Base-by-base conservation (phyloP, 2,329 filamentous ascomycete genomes). In the Trichoderma citrinoviride region DNA sequence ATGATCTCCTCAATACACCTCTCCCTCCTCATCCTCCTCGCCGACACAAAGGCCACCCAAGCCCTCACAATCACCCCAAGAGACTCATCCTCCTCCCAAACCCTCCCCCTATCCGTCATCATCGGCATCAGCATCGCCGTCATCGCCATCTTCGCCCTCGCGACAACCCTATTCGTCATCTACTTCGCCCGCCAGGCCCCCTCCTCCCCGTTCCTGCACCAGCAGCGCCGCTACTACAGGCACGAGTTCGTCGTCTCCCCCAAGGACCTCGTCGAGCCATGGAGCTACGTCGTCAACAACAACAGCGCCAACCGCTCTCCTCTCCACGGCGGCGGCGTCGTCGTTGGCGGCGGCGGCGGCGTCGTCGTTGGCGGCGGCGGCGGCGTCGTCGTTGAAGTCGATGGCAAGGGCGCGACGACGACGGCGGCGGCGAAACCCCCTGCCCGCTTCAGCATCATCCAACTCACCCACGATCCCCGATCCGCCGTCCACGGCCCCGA, bases 41-140 rank as follows among this genome's bases (percentile, higher is more conserved):
- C 64, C 15, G 53, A 65, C 41, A 21, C 52, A 19, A 52, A 17
- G 14, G 12, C 25, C 0, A 69, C 77, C 5, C 80, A 43, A 3
- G 57, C 57, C 29, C 23, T 44, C 6, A 5, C 17, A 15, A n/a
- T 21, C 25, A n/a, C 1, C 37, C 46, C 57, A 29, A 67, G 67
- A 0, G 63, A 67, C 0, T 47, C 69, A 0, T 66, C 69, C 0
- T 68, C 72, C 1, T 67, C 71, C 3, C 72, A 69, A 4, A 70
- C 70, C 10, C 78, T 85, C 71, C 78, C 80, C 0, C 78, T 79
- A 0, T 80, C 81, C 2, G 80, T 81, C n/a, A 82, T 85, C 17
- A 81, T 82, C 0, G 84, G 84, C 19, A 86, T 87, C 52, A 78
- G 77, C 0, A 72, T 85, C 0, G 83, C 81, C 14, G 79, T 77